These are phyloP conservation scores for Xylaria sp. DNA, from an alignment of 2,329 filamentous ascomycete genomes.

Conservation along the genomic window DNA sequence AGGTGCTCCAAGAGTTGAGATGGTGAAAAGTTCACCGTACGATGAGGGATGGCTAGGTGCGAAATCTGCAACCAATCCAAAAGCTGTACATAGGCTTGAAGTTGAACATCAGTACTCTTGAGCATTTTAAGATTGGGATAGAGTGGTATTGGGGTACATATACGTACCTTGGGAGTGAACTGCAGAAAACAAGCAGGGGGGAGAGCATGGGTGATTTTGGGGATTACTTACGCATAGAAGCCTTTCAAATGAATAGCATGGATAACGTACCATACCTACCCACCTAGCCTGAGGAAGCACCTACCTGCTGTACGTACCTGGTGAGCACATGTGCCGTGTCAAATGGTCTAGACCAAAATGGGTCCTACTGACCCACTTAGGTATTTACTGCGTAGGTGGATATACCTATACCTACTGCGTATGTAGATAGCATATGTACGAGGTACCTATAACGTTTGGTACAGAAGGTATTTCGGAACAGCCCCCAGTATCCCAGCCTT, in stretches of 20 bases:
- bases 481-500: neutral
- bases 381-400: too few species aligned
- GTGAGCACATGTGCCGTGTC: conserved; percentile 24
- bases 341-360: conserved; percentile 32
- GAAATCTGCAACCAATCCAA: neutral
- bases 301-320: neutral
- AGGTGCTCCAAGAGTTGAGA: neutral
- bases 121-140: conserved; percentile 3
- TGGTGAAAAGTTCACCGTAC: neutral
- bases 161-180: neutral
- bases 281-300: neutral
- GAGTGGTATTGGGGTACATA: conserved; percentile 6
- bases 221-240: too few species aligned
- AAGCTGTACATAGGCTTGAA: neutral
- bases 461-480: neutral
- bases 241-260: neutral
- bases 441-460: neutral
- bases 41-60: neutral
- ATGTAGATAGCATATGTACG: neutral
- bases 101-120: neutral
- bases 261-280: conserved; percentile 10
- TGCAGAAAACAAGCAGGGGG: neutral
- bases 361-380: conserved; percentile 19
- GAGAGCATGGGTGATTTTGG: neutral
- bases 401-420: too few species aligned